Conservation (phyloP, 208 protist species). For the Leishmania arabica region DNA sequence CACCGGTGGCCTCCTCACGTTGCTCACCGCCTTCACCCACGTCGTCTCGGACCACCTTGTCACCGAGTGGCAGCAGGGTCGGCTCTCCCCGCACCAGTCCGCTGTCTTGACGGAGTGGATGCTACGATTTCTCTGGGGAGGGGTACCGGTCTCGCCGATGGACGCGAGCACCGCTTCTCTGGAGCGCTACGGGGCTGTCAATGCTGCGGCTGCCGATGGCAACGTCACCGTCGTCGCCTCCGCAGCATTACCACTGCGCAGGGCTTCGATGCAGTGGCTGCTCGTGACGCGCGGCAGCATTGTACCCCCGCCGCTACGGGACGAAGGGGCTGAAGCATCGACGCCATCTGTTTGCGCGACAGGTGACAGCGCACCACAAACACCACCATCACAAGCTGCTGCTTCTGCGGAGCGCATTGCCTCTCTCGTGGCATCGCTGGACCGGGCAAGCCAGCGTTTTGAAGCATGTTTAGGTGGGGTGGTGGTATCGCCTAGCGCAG, state of each 20-base stretch:
- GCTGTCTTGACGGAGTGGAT: constrained; percentile 10
- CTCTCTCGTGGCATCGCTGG: neutral
- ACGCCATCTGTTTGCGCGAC: too few relatives aligned
- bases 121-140: constrained; percentile 15
- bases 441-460: neutral
- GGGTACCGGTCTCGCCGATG: neutral
- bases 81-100: constrained; percentile 1
- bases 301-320: neutral
- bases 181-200: neutral
- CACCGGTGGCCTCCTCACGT: constrained; percentile 13
- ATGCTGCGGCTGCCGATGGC: neutral
- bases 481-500: neutral
- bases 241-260: constrained; percentile 1
- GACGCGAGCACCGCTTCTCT: neutral
- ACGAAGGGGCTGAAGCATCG: neutral
- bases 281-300: constrained; percentile 14
- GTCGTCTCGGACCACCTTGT: constrained; percentile 18
- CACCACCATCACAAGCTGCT: neutral
- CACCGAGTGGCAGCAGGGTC: constrained; percentile 20
- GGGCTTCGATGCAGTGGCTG: constrained; percentile 12
- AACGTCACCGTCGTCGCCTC: neutral
- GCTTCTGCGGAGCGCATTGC: constrained; percentile 13
- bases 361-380: neutral
- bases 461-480: neutral
- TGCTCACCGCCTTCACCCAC: constrained; percentile 24